Conservation (phyloP, 2,329 filamentous ascomycete species). For the Westerdykella aurantiaca region DNA sequence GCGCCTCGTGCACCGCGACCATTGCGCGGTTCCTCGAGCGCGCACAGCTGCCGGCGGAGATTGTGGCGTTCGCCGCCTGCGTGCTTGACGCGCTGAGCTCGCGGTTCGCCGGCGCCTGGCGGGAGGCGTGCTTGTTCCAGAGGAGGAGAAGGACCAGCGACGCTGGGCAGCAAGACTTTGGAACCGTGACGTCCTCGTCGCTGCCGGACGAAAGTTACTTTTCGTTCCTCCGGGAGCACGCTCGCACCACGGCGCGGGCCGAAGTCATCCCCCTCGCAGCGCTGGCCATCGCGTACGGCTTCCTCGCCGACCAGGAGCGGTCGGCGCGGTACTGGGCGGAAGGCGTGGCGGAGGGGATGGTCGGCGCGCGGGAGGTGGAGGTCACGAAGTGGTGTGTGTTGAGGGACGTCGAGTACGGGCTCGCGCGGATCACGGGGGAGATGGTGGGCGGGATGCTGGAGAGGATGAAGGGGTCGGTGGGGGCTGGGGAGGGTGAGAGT, state of each 20-base stretch:
- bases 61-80: slow-evolving; percentile 35
- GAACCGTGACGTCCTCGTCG: neutral
- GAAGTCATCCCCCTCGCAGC: slow-evolving; percentile 35
- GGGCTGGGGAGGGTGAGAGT: neutral
- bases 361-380: slow-evolving; percentile 27
- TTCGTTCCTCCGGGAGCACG: neutral
- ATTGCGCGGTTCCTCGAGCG: slow-evolving; percentile 28
- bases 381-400: slow-evolving; percentile 31
- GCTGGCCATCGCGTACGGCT: slow-evolving; percentile 31
- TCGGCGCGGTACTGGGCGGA: slow-evolving; percentile 31
- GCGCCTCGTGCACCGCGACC: too few relatives aligned
- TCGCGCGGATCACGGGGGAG: slow-evolving; percentile 30
- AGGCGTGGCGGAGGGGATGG: slow-evolving; percentile 6
- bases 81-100: slow-evolving; percentile 33
- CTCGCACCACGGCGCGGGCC: slow-evolving; percentile 12
- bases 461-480: slow-evolving; percentile 25
- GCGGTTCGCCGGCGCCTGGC: slow-evolving; percentile 30
- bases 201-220: slow-evolving; percentile 1
- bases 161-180: too few relatives aligned
- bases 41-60: slow-evolving; percentile 29
- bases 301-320: slow-evolving; percentile 27
- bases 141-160: neutral
- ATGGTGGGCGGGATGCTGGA: slow-evolving; percentile 23
- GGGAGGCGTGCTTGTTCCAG: slow-evolving; percentile 12
- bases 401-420: slow-evolving; percentile 34